Conservation (phyloP, 1,284 basidiomycete genomes). For the Tilletia caries region DNA sequence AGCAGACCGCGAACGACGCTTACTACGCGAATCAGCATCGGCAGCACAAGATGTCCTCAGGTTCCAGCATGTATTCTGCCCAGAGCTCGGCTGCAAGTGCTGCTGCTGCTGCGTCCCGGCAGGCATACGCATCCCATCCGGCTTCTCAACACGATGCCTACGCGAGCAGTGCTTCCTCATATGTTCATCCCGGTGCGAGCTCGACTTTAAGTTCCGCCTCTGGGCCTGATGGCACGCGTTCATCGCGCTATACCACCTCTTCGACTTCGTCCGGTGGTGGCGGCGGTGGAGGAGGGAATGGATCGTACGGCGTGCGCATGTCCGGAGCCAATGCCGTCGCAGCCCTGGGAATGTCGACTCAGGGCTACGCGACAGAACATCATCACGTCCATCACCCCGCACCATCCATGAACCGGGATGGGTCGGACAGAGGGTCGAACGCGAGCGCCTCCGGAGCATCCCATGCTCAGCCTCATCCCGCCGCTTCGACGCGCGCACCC, state of each 20-base stretch:
- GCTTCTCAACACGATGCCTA: neutral
- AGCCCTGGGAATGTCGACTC: neutral
- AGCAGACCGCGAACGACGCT: neutral
- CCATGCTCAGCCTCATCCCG: neutral
- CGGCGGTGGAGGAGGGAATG: neutral
- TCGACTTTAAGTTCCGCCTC: neutral
- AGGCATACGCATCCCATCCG: neutral
- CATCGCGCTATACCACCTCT: neutral
- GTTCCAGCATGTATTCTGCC: neutral
- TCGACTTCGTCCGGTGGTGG: neutral
- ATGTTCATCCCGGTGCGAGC: neutral
- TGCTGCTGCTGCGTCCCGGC: neutral
- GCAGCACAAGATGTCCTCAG: neutral
- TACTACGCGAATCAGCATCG: neutral
- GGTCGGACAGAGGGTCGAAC: neutral
- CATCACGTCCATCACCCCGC: constrained; percentile 16
- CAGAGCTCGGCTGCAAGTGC: neutral
- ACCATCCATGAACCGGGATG: neutral
- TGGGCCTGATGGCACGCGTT: neutral
- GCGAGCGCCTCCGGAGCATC: neutral
- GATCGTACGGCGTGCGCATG: constrained; percentile 9
- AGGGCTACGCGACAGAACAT: constrained; percentile 15
- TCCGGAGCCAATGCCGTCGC: constrained; percentile 1
- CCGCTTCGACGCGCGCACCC: constrained; percentile 18
- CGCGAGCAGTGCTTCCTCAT: neutral